A percentile compares a stretch with the other conserved stretches of the same genome.
phyloP scores from a whole-genome alignment of 768 basidiomycete genomes.

The Mycena olivaceomarginata region DNA sequence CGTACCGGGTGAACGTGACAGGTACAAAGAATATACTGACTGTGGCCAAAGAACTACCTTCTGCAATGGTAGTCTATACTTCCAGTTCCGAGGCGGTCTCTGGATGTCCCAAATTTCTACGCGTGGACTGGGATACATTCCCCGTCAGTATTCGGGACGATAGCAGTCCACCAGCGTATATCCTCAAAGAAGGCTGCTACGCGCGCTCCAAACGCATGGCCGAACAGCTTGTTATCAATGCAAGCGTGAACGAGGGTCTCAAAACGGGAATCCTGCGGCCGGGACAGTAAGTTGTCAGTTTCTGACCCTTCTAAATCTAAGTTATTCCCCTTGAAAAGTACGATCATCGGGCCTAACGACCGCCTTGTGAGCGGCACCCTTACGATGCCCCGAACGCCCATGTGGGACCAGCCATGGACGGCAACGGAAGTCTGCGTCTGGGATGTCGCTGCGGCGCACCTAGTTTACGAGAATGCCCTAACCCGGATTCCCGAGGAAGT shows the following conservation, averaged over 20 bases:
- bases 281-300: constrained; percentile 50
- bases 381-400: constrained; percentile 53
- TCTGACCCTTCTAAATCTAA: background rate
- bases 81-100: constrained; percentile 64
- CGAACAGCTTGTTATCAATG: constrained; percentile 71
- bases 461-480: constrained; percentile 55
- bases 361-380: constrained; percentile 55
- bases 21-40: constrained; percentile 71
- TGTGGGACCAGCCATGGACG: constrained; percentile 55
- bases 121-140: constrained; percentile 50
- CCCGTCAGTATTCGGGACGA: constrained; percentile 64
- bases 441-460: constrained; percentile 60
- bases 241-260: constrained; percentile 68
- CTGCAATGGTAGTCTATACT: constrained; percentile 68
- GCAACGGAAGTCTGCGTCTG: constrained; percentile 57
- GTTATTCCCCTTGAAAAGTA: constrained; percentile 42
- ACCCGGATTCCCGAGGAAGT: constrained; percentile 48
- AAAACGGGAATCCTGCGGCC: constrained; percentile 64
- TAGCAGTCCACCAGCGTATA: constrained; percentile 64
- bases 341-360: constrained; percentile 59
- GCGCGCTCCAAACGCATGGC: constrained; percentile 73
- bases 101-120: constrained; percentile 59
- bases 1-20: constrained; percentile 67
- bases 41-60: constrained; percentile 62
- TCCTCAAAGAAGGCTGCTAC: constrained; percentile 65